Conservation (phyloP, 2,329 filamentous ascomycete species). For the Alternaria incomplexa region DNA sequence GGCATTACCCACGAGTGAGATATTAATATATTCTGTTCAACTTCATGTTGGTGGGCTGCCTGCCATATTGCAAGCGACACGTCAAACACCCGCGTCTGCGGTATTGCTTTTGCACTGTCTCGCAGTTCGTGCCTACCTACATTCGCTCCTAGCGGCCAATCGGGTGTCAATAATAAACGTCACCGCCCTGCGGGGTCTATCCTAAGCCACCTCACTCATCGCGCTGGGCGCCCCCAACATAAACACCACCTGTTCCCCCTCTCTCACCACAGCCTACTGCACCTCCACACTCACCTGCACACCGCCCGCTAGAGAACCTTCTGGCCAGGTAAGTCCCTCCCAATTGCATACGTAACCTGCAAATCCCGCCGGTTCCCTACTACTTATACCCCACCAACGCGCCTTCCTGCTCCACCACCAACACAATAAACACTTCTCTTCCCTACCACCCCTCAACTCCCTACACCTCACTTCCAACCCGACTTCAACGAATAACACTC, state of each 20-base stretch:
- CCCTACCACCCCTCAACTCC: conserved; percentile 4
- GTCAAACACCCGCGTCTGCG: conserved; percentile 10
- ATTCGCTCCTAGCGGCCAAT: conserved; percentile 29
- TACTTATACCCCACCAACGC: conserved; percentile 35
- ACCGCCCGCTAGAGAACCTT: conserved; percentile 30
- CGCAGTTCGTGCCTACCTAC: conserved; percentile 15
- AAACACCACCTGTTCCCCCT: conserved; percentile 22
- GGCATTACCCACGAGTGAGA: conserved; percentile 19
- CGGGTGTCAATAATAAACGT: conserved; percentile 30
- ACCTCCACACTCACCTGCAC: conserved; percentile 23
- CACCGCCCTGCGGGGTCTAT: conserved; percentile 37
- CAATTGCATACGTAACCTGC: conserved; percentile 13
- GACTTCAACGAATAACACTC: conserved; percentile 23
- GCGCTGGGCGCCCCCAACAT: conserved; percentile 29
- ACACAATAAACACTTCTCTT: conserved; percentile 7
- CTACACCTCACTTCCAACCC: conserved; percentile 1
- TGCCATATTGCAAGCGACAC: conserved; percentile 3
- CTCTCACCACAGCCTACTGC: conserved; percentile 22
- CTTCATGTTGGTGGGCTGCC: background rate
- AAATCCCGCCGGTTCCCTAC: conserved; percentile 24
- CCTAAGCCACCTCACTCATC: conserved; percentile 27
- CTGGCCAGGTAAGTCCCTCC: conserved; percentile 25
- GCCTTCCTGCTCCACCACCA: conserved; percentile 14
- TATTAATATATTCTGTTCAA: conserved; percentile 30
- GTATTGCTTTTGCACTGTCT: conserved; percentile 25